A percentile compares a stretch with the other conserved stretches of the same genome.
These are phyloP conservation scores for Oenanthe sinensis DNA, from an alignment of 129 eudicot species.

Conservation along the genomic window DNA sequence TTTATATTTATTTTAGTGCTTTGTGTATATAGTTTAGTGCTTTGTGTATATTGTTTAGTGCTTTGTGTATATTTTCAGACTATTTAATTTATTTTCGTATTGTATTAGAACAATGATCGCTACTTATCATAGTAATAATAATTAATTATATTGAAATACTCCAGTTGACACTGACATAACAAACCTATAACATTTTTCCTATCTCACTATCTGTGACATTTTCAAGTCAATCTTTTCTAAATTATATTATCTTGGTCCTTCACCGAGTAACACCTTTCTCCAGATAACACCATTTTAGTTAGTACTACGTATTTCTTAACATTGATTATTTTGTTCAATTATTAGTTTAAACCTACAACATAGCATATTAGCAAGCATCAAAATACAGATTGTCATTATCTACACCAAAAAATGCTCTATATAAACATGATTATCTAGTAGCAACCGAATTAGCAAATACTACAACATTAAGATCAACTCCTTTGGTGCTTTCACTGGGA, in stretches of 20 bases:
- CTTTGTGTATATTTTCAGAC: too few species aligned
- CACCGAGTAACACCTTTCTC: neutral
- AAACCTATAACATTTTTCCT: neutral
- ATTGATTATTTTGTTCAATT: neutral
- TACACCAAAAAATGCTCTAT: neutral
- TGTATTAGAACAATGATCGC: too few species aligned
- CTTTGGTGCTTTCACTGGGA: too few species aligned
- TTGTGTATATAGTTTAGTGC: too few species aligned
- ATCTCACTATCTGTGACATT: too few species aligned
- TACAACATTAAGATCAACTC: neutral
- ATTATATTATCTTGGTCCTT: neutral
- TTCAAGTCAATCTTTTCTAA: neutral
- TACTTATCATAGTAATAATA: too few species aligned
- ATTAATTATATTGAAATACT: too few species aligned
- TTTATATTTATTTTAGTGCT: too few species aligned
- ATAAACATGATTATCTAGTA: neutral
- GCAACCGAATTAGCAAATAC: neutral
- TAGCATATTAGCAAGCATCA: neutral
- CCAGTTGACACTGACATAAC: neutral
- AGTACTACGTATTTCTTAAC: neutral
- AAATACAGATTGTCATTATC: neutral
- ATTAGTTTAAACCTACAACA: neutral
- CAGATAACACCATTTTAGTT: neutral
- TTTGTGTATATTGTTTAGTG: too few species aligned
- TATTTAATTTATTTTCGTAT: too few species aligned